Conservation (phyloP, 805 yeast genomes). For the Kuraishia piskuri region DNA sequence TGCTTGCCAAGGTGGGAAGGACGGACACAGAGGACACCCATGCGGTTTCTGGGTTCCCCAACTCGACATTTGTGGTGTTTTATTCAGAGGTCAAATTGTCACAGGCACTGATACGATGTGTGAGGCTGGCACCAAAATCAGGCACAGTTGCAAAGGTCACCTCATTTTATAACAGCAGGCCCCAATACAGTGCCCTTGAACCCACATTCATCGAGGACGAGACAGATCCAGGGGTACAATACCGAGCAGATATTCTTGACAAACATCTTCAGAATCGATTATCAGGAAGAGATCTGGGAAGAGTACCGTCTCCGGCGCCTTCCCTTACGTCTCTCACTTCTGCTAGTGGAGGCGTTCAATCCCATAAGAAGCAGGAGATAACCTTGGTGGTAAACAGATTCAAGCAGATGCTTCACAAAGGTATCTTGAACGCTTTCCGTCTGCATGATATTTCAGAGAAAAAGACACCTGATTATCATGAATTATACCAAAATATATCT, state of each 20-base stretch:
- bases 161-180: not conserved
- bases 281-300: not conserved
- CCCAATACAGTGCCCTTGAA: not conserved
- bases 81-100: not conserved
- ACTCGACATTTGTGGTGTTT: not conserved
- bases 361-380: not conserved
- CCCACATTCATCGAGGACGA: not conserved
- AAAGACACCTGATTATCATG: slow-evolving; percentile 21
- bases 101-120: not conserved
- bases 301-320: not conserved
- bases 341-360: not conserved
- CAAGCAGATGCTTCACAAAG: slow-evolving; percentile 12
- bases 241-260: not conserved
- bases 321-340: not conserved
- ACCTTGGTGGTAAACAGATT: not conserved
- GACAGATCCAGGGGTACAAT: not conserved
- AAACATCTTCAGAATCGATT: not conserved
- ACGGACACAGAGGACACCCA: not conserved
- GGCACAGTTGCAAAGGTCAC: not conserved
- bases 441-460: slow-evolving; percentile 20
- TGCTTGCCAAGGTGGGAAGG: not conserved
- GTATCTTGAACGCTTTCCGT: slow-evolving; percentile 24
- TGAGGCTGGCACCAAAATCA: not conserved
- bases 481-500: slow-evolving; percentile 26
- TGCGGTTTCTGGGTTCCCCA: not conserved